Conservation (phyloP, 2,329 filamentous ascomycete genomes). For the Xylaria sp. region DNA sequence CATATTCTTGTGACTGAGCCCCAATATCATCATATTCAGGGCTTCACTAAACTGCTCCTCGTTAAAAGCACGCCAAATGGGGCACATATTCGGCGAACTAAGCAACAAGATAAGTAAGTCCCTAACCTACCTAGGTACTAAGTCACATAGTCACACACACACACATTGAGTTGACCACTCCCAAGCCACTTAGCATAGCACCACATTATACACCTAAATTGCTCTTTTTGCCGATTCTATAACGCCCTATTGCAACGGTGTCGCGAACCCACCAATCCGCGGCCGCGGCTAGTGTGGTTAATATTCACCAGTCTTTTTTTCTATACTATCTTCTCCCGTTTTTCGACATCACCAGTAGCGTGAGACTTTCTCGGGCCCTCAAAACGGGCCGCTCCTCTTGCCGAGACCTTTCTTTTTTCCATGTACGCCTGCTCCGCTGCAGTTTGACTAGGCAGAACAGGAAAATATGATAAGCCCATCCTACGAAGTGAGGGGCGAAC, state of each 20-base stretch:
- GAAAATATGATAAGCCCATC: conserved; percentile 8
- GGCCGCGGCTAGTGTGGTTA: neutral
- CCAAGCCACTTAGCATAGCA: neutral
- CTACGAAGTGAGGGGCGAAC: conserved; percentile 6
- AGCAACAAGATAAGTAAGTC: neutral
- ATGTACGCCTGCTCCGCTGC: neutral
- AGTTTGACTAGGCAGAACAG: conserved; percentile 7
- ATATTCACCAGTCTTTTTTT: neutral
- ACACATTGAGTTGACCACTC: neutral
- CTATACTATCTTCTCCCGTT: neutral
- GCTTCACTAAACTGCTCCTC: neutral
- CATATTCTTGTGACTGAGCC: neutral
- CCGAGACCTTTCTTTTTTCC: conserved; percentile 6
- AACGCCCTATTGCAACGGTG: neutral
- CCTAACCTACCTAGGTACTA: too few species aligned
- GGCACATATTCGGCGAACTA: neutral
- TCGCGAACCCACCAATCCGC: neutral
- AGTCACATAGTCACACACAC: too few species aligned
- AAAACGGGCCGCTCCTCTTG: conserved; percentile 10
- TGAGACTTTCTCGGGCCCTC: neutral
- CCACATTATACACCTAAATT: neutral
- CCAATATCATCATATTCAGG: neutral
- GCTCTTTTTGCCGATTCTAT: neutral
- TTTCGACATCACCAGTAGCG: neutral
- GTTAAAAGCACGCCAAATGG: neutral